phyloP scores from a whole-genome alignment of 371 early-diverging fungal genomes.

The Apophysomyces elegans region DNA sequence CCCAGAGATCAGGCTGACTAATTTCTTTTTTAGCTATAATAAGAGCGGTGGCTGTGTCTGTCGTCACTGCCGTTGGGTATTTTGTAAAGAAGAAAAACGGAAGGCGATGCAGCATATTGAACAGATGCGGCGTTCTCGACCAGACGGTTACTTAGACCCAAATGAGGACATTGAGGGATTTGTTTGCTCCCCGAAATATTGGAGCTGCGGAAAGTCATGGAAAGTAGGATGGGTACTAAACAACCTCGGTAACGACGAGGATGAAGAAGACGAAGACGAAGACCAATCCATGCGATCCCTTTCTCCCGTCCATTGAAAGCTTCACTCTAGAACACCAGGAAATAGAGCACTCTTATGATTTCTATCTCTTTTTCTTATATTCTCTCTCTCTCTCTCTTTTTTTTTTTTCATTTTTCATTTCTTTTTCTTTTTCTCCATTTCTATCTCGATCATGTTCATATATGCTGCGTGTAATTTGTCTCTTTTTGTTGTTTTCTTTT shows the following conservation, averaged over 20 bases:
- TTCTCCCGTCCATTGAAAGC: not conserved
- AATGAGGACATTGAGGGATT: constrained; percentile 53
- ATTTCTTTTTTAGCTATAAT: constrained; percentile 38
- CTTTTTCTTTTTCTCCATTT: not conserved
- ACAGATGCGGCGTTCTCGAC: constrained; percentile 42
- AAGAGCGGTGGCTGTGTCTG: constrained; percentile 52
- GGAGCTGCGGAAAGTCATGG: constrained; percentile 51
- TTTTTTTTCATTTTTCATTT: not conserved
- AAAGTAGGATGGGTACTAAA: constrained; percentile 54
- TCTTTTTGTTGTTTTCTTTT: constrained; percentile 2
- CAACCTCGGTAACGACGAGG: constrained; percentile 25
- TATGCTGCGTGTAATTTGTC: constrained; percentile 2
- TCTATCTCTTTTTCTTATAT: not conserved
- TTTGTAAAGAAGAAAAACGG: constrained; percentile 55
- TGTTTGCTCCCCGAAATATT: constrained; percentile 50
- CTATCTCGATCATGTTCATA: not conserved
- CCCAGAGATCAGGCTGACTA: constrained; percentile 10
- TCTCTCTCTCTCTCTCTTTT: not conserved
- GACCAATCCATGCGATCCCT: constrained; percentile 7
- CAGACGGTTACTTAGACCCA: constrained; percentile 41
- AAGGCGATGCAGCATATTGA: constrained; percentile 51
- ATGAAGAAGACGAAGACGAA: constrained; percentile 23
- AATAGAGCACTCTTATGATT: not conserved
- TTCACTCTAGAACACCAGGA: not conserved
- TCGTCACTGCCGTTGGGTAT: constrained; percentile 52